phyloP scores from a whole-genome alignment of 2,329 filamentous ascomycete genomes.

The Arthroderma sp. region DNA sequence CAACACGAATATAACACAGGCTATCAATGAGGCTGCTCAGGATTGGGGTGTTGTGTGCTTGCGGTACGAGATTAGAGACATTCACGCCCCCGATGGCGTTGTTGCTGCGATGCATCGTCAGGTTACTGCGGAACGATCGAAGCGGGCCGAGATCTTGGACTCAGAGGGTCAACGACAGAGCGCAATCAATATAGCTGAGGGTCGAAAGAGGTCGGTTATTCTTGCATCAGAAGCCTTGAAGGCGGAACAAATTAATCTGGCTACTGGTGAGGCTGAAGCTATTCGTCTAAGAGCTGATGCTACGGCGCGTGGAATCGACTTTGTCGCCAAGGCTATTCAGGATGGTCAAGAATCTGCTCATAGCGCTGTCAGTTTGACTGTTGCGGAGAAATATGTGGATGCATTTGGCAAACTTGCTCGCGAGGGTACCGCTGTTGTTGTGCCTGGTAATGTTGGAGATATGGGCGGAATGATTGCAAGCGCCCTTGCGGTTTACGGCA shows the following conservation, averaged over 20 bases:
- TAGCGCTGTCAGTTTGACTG: slow-evolving; percentile 68
- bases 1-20: slow-evolving; percentile 96
- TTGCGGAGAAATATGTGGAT: slow-evolving; percentile 96
- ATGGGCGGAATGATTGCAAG: slow-evolving; percentile 95
- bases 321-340: slow-evolving; percentile 63
- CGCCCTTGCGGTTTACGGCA: slow-evolving; percentile 88
- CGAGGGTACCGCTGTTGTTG: slow-evolving; percentile 88
- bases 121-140: slow-evolving; percentile 91
- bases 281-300: slow-evolving; percentile 76
- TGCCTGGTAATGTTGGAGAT: slow-evolving; percentile 93
- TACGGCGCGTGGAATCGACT: slow-evolving; percentile 77
- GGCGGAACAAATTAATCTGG: slow-evolving; percentile 85
- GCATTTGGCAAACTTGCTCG: slow-evolving; percentile 86
- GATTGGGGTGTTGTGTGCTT: slow-evolving; percentile 95
- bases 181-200: slow-evolving; percentile 98
- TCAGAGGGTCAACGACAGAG: slow-evolving; percentile 94
- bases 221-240: slow-evolving; percentile 84
- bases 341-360: slow-evolving; percentile 64
- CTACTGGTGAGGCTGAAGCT: slow-evolving; percentile 84
- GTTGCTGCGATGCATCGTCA: slow-evolving; percentile 98
- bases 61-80: slow-evolving; percentile 95
- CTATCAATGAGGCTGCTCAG: slow-evolving; percentile 94
- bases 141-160: slow-evolving; percentile 93
- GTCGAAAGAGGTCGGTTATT: slow-evolving; percentile 92
- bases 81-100: slow-evolving; percentile 85